Conservation (phyloP, 78 protist species). For the Chrysochromulina parva region DNA sequence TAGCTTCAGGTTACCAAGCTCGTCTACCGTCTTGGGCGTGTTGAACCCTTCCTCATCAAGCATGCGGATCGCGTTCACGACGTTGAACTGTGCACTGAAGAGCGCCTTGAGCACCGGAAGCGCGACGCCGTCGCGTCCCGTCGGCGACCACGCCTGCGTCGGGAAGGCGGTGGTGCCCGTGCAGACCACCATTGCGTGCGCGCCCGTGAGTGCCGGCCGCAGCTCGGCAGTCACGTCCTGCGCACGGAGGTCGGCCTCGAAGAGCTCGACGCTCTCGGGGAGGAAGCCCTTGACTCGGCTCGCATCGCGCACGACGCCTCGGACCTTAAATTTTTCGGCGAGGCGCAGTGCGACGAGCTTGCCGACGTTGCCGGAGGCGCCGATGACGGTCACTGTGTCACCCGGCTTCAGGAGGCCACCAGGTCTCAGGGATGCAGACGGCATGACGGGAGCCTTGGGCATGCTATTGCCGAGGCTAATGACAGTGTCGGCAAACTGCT, state of each 20-base stretch:
- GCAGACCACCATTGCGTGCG: not conserved
- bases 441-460: too few relatives aligned
- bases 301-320: not conserved
- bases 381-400: not conserved
- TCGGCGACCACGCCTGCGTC: not conserved
- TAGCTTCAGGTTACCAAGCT: not conserved
- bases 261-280: not conserved
- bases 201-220: not conserved
- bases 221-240: not conserved
- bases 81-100: too few relatives aligned
- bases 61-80: not conserved
- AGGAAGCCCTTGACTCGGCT: not conserved
- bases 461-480: too few relatives aligned
- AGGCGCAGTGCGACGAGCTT: conserved; percentile 18
- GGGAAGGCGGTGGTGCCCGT: conserved; percentile 23
- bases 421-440: too few relatives aligned
- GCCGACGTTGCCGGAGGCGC: conserved; percentile 1
- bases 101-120: not conserved
- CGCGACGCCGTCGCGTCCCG: not conserved
- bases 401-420: not conserved
- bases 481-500: too few relatives aligned
- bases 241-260: not conserved
- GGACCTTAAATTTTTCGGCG: not conserved
- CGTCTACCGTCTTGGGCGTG: not conserved
- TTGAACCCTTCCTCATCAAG: not conserved